Percentiles rank a stretch among this genome's conserved stretches.
Conservation (phyloP, 2,329 filamentous ascomycete genomes). For the Colletotrichum magnum region DNA sequence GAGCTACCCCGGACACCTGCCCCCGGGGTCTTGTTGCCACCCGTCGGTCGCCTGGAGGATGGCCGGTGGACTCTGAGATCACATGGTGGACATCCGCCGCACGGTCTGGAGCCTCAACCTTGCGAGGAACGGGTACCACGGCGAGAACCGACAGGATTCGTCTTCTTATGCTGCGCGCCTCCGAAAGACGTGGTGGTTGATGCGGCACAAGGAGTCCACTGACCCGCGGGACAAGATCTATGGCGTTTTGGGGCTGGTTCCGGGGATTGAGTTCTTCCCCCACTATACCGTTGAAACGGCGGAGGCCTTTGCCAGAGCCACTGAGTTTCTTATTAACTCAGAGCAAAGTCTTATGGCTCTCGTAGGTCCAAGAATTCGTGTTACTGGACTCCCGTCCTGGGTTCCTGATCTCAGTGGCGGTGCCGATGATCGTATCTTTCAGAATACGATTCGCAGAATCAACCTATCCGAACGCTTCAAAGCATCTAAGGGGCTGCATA, state of each 20-base stretch:
- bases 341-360: background rate
- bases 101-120: background rate
- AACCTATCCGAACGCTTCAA: background rate
- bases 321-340: background rate
- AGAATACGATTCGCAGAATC: background rate
- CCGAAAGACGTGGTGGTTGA: background rate
- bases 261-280: background rate
- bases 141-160: accelerated
- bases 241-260: background rate
- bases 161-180: background rate
- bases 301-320: background rate
- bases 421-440: background rate
- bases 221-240: background rate
- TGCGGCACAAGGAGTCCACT: background rate
- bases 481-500: background rate
- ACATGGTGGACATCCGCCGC: background rate
- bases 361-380: background rate
- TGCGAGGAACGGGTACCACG: background rate
- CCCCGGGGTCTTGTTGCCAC: background rate
- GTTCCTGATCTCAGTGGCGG: background rate
- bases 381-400: background rate
- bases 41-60: background rate
- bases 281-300: background rate
- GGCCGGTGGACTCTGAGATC: background rate
- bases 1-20: background rate